Evolutionary conservation across 2,329 filamentous ascomycete species (phyloP).

Genomic region (Diplodia seriata): DNA sequence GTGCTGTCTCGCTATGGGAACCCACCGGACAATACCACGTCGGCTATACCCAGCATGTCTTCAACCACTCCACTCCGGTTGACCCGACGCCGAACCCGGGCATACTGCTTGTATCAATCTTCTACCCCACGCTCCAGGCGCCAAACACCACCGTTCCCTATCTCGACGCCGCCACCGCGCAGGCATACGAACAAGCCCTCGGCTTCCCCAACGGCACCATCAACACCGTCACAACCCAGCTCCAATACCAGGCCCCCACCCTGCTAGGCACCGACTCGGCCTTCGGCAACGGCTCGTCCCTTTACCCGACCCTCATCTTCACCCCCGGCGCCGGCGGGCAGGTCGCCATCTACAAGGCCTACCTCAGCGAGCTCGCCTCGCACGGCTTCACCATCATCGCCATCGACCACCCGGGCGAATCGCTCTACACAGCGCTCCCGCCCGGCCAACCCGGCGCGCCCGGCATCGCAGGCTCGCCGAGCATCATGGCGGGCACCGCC

Average conservation of each 20-base stretch:
- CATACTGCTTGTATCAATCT: constrained; percentile 38
- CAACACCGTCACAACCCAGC: constrained; percentile 33
- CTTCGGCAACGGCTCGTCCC: constrained; percentile 20
- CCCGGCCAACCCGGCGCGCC: background rate
- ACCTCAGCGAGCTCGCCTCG: constrained; percentile 14
- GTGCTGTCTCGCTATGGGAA: constrained; percentile 13
- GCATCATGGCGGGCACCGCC: background rate
- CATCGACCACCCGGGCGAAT: constrained; percentile 29
- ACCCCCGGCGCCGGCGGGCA: constrained; percentile 15
- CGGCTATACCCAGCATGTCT: constrained; percentile 39
- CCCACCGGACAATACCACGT: constrained; percentile 40
- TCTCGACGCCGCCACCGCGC: constrained; percentile 38
- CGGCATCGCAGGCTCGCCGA: constrained; percentile 11
- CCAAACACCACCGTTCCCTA: constrained; percentile 37
- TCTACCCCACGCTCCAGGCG: constrained; percentile 38
- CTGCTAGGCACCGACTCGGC: constrained; percentile 5
- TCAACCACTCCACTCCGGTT: constrained; percentile 39
- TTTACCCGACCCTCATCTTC: constrained; percentile 27
- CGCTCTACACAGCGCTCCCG: constrained; percentile 12
- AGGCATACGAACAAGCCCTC: constrained; percentile 31
- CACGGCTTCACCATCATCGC: constrained; percentile 16
- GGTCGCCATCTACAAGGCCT: constrained; percentile 28
- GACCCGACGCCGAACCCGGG: constrained; percentile 37
- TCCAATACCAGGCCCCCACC: constrained; percentile 12
- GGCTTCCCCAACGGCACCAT: constrained; percentile 10